A percentile compares a stretch with the other conserved stretches of the same genome.
Evolutionary conservation across 1,284 basidiomycete genomes (phyloP).

Genomic region (Cryptococcus neoformans): DNA sequence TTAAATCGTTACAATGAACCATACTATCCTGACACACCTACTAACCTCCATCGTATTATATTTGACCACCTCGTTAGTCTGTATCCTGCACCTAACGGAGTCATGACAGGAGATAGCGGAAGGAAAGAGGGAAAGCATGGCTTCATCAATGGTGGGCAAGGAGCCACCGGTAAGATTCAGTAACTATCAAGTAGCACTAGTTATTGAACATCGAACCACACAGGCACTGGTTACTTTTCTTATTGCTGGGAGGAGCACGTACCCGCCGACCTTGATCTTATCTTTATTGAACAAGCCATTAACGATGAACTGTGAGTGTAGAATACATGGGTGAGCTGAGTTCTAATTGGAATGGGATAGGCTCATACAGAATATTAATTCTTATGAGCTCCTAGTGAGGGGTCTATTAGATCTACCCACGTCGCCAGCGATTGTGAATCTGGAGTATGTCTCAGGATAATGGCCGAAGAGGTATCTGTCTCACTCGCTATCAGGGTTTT

Average conservation of each 20-base stretch:
- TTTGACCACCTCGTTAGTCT: conserved; percentile 36
- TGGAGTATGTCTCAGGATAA: conserved; percentile 22
- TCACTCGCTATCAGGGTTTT: conserved; percentile 22
- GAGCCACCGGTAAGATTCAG: conserved; percentile 25
- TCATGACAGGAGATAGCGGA: conserved; percentile 7
- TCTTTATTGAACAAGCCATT: conserved; percentile 38
- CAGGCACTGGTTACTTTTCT: conserved; percentile 36
- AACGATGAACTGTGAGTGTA: conserved; percentile 34
- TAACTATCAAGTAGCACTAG: background rate
- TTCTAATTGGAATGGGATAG: conserved; percentile 1
- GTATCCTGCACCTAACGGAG: conserved; percentile 27
- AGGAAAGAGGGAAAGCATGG: conserved; percentile 17
- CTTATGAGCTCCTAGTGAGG: conserved; percentile 34
- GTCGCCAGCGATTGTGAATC: conserved; percentile 35
- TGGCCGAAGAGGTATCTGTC: background rate
- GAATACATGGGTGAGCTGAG: background rate
- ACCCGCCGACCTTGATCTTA: conserved; percentile 31
- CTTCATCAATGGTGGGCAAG: conserved; percentile 38
- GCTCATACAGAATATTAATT: conserved; percentile 19
- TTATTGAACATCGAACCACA: no score
- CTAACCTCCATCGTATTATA: conserved; percentile 35
- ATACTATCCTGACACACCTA: conserved; percentile 22
- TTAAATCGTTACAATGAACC: conserved; percentile 4
- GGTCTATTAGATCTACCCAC: conserved; percentile 33
- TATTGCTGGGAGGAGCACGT: conserved; percentile 33